Evolutionary conservation across 345 rosid species (phyloP).

Genomic region (Lumnitzera racemosa): DNA sequence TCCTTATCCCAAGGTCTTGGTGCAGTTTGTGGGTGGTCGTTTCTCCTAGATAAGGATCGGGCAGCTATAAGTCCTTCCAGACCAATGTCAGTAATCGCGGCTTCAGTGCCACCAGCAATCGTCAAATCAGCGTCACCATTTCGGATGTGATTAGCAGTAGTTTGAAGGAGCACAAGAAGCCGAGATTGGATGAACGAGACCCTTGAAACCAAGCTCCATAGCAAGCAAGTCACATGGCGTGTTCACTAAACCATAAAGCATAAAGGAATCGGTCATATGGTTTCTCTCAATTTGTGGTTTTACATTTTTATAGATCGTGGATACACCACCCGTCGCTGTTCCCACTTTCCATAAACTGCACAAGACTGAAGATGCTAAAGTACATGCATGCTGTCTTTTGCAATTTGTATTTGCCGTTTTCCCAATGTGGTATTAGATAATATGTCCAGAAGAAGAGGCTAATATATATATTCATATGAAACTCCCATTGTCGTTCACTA

Average conservation of each 20-base stretch:
- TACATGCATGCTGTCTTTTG: too few species aligned
- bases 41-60: constrained; percentile 92
- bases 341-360: constrained; percentile 9
- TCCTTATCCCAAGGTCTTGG: constrained; percentile 98
- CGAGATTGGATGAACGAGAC: constrained; percentile 95
- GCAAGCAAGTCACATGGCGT: constrained; percentile 93
- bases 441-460: too few species aligned
- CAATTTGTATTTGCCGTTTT: too few species aligned
- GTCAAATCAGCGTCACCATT: constrained; percentile 99
- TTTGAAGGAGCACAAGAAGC: constrained; percentile 98
- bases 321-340: constrained; percentile 96
- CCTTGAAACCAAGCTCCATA: constrained; percentile 96
- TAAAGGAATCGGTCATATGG: constrained; percentile 71
- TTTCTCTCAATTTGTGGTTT: constrained; percentile 79
- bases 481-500: too few species aligned
- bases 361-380: too few species aligned
- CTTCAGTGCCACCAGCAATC: constrained; percentile 99
- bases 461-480: too few species aligned
- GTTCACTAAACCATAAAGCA: constrained; percentile 87
- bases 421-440: too few species aligned
- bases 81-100: constrained; percentile 91
- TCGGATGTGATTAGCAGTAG: constrained; percentile 93
- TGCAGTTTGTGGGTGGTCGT: constrained; percentile 95
- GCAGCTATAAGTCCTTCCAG: constrained; percentile 97
- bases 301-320: constrained; percentile 85